A percentile compares a stretch with the other conserved stretches of the same genome.
Evolutionary conservation across 192 early-diverging fungal genomes (phyloP).

Genomic region (Coemansia asiatica): DNA sequence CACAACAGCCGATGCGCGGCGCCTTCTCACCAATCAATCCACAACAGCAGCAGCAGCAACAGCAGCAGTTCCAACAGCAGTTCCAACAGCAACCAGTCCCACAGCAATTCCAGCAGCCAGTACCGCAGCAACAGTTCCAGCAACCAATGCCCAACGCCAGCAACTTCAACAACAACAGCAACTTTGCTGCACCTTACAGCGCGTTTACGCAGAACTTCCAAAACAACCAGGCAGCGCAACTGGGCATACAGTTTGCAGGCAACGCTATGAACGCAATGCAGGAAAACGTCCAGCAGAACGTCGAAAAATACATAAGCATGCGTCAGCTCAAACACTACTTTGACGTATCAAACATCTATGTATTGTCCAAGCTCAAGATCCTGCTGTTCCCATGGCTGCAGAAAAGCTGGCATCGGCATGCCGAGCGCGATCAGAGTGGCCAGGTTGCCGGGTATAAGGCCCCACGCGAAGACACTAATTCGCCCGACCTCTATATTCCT

Average conservation of each 20-base stretch:
- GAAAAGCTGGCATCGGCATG: slow-evolving; percentile 76
- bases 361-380: slow-evolving; percentile 80
- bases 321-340: slow-evolving; percentile 90
- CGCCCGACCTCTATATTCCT: slow-evolving; percentile 97
- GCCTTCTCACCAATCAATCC: slow-evolving; percentile 51
- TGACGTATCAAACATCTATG: slow-evolving; percentile 93
- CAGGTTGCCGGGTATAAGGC: slow-evolving; percentile 74
- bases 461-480: slow-evolving; percentile 90
- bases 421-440: slow-evolving; percentile 73
- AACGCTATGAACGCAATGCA: slow-evolving; percentile 79
- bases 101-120: slow-evolving; percentile 12
- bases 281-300: slow-evolving; percentile 87
- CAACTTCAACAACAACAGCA: not conserved
- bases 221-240: slow-evolving; percentile 75
- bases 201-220: slow-evolving; percentile 38
- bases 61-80: slow-evolving; percentile 8
- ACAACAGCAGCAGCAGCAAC: slow-evolving; percentile 40
- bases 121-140: slow-evolving; percentile 15
- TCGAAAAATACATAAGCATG: slow-evolving; percentile 82
- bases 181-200: slow-evolving; percentile 27
- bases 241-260: slow-evolving; percentile 94
- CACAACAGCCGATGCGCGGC: slow-evolving; percentile 38
- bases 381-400: slow-evolving; percentile 92
- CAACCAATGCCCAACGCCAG: not conserved
- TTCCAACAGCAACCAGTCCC: slow-evolving; percentile 13